Evolutionary conservation across 2,329 filamentous ascomycete genomes (phyloP), one percentile per base, ranked within the genome.

Genomic region (Clonostachys rhizophaga): DNA sequence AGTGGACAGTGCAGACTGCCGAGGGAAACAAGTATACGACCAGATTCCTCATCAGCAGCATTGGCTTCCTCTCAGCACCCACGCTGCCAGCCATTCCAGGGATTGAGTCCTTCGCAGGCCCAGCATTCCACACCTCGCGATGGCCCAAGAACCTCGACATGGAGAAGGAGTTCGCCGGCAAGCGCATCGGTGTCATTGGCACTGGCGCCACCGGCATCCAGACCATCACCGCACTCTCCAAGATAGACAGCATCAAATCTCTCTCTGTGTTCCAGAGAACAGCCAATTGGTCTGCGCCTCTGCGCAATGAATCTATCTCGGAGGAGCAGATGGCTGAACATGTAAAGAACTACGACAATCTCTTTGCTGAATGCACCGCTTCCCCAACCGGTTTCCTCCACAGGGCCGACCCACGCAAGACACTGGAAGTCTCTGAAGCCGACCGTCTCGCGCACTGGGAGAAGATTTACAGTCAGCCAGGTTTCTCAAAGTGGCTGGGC

Each of bases 181-280:
- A 86, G 59, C 71, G 74, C n/a, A 74, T 79, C 44, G 83, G 75
- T 14, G 73, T 86, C 47, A 78, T 87, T 34, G 83, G 84, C 11
- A 86, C 81, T 0, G 83, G 83, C 2, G 78, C 81, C 0, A 80
- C 80, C 0, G 83, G 83, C 1, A 75, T 86, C 2, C 83, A 87
- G 54, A 30, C 24, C 24, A 30, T 30, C 24, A 30, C 24, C 24
- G 24, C 24, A 4, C 24, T 30, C 24, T 30, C 24, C 43, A n/a
- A 18, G 14, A 35, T 45, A 5, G 43, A 33, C n/a, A 33, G 43
- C 24, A 30, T 30, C 24, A 30, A 10, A 3, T 30, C 40, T 42
- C 16, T 13, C 40, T 11, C 40, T 18, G 40, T 18, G 3, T 17
- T 24, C 14, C 40, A 42, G 16, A 17, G 17, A 42, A 17, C 24